Evolutionary conservation across 306 rosid genomes (phyloP).

Genomic region (Inga oerstediana): DNA sequence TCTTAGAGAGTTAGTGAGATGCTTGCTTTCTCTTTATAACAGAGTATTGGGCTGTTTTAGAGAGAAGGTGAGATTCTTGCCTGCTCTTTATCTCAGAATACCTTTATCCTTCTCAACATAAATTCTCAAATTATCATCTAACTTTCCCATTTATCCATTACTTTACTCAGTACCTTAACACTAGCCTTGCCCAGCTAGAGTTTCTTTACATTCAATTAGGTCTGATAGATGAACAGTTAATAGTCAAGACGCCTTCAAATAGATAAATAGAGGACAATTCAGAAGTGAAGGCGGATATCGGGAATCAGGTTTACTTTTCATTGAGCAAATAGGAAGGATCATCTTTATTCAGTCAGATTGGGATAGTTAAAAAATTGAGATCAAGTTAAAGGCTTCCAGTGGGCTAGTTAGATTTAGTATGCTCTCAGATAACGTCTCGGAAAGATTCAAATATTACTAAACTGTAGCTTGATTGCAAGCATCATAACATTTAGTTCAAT

Average conservation of each 20-base stretch:
- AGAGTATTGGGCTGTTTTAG: too few relatives aligned
- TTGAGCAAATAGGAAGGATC: conserved; percentile 1
- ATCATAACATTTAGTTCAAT: conserved; percentile 9
- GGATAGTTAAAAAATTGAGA: conserved; percentile 12
- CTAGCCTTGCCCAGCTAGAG: not conserved
- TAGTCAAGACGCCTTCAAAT: conserved; percentile 21
- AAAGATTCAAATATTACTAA: conserved; percentile 14
- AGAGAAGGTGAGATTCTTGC: too few relatives aligned
- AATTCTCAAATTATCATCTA: too few relatives aligned
- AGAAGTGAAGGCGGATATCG: not conserved
- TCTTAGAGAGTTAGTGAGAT: too few relatives aligned
- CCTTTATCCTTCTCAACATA: too few relatives aligned
- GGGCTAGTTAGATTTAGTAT: not conserved
- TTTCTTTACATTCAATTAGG: conserved; percentile 2
- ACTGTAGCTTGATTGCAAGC: conserved; percentile 2
- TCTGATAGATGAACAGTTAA: not conserved
- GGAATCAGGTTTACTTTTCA: not conserved
- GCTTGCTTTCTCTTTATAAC: too few relatives aligned
- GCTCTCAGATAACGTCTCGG: conserved; percentile 6
- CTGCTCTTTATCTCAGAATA: too few relatives aligned
- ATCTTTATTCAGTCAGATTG: conserved; percentile 11
- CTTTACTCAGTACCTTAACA: too few relatives aligned
- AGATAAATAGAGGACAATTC: not conserved
- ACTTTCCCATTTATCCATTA: too few relatives aligned
- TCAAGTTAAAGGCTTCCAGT: conserved; percentile 7